Base-by-base conservation (phyloP, 306 rosid species). In the Sicyos baderoa region DNA sequence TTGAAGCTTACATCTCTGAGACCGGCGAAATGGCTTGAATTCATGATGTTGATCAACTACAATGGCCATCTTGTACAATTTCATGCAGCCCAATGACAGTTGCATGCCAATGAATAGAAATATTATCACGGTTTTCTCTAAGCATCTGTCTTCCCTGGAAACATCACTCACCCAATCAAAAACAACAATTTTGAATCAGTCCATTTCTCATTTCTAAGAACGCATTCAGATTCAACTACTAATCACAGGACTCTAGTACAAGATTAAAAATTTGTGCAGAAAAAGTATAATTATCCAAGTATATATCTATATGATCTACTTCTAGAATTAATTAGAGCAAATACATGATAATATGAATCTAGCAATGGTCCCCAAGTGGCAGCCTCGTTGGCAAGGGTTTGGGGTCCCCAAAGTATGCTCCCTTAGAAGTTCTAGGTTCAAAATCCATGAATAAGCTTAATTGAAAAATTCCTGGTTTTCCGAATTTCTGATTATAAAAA, bases 1-100 rank as follows among this genome's bases (percentile, higher is more conserved):
- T 70, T 77, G 92, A 77, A 92, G 91, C 75, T 81, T 84, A 86
- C 95, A 89, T 82, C 82, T 79, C 63, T 76, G 85, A 78, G 86
- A 78, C 82, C 86, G 81, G 78, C 76, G 75, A 67, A 84, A 80
- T 11, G 87, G 87, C 82, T 86, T 86, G 71, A 87, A 83, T 71
- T 82, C 93, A 75, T 74, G 81, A 72, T 74, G 82, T 73, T 76
- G 91, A 74, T 82, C 91, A 63, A 87, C 74, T 74, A 83, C 92
- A 58, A 87, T 86, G 58, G 96, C 98, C 98, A 92, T 92, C 77
- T 83, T 68, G 40, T 68, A 68, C 70, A 77, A 83, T 79, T 81
- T 83, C 88, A 81, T 82, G 73, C 90, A 84, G 73, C 72, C 72
- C 53, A 65, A 48, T 73, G 62, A 77, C 83, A 79, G 58, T 72